Conservation (phyloP, 2,329 filamentous ascomycete genomes). For the Colletotrichum costaricense region DNA sequence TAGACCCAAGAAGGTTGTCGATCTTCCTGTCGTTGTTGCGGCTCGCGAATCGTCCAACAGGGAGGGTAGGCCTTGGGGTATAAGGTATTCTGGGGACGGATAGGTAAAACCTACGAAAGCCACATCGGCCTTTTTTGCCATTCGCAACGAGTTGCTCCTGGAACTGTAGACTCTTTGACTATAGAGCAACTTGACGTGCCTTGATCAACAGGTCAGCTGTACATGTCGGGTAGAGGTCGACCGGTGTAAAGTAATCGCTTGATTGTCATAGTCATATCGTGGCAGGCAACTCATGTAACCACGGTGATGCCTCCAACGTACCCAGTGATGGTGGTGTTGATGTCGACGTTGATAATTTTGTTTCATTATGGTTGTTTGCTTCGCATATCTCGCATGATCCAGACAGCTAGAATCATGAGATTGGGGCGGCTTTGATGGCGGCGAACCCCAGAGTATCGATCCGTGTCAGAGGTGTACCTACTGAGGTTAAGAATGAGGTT, state of each 20-base stretch:
- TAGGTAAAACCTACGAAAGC: not conserved
- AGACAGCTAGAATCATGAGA: not conserved
- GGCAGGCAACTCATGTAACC: not conserved
- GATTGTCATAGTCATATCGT: not conserved
- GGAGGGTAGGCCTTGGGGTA: slow-evolving; percentile 5
- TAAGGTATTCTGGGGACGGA: slow-evolving; percentile 6
- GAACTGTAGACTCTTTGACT: not conserved
- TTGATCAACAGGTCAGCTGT: not conserved
- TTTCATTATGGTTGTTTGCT: not conserved
- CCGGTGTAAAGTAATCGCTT: not conserved
- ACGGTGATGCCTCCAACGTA: not conserved
- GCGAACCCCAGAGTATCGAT: not conserved
- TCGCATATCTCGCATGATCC: not conserved
- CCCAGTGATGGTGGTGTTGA: not conserved
- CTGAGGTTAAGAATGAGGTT: not conserved
- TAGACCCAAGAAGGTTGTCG: slow-evolving; percentile 20
- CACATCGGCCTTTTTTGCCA: slow-evolving; percentile 2
- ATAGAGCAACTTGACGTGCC: not conserved
- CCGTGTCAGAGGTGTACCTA: not conserved
- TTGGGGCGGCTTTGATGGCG: not conserved
- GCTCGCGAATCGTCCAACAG: slow-evolving; percentile 16
- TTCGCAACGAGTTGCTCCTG: not conserved
- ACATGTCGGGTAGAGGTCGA: not conserved
- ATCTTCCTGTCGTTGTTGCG: slow-evolving; percentile 19
- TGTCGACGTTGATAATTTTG: not conserved